Percentiles rank a stretch among this genome's conserved stretches.
Conservation (phyloP, 140 eudicot species). For the Senecio squalidus region DNA sequence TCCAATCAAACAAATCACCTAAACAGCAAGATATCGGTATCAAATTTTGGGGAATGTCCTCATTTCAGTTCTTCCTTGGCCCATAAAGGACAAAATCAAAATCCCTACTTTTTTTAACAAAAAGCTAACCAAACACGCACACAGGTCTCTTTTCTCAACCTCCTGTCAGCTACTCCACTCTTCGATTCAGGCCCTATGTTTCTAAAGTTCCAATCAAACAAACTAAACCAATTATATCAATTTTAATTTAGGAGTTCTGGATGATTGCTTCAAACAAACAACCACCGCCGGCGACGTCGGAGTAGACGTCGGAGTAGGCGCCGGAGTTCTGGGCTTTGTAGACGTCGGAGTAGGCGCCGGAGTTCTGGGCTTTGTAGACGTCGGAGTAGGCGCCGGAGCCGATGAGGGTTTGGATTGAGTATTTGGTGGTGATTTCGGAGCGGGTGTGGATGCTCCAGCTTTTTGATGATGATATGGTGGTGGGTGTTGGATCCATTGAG, state of each 20-base stretch:
- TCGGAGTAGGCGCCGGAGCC: conserved; percentile 92
- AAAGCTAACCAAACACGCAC: conserved; percentile 53
- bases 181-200: conserved; percentile 87
- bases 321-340: too few relatives aligned
- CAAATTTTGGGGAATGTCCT: conserved; percentile 54
- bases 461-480: conserved; percentile 34
- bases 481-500: conserved; percentile 29
- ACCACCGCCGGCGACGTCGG: too few relatives aligned
- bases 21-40: conserved; percentile 22
- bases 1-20: conserved; percentile 34
- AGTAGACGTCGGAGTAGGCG: too few relatives aligned
- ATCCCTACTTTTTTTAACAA: conserved; percentile 65
- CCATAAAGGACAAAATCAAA: conserved; percentile 43
- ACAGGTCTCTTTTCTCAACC: conserved; percentile 26
- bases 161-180: conserved; percentile 18
- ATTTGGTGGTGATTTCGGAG: conserved; percentile 63
- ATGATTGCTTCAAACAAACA: too few relatives aligned
- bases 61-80: conserved; percentile 59
- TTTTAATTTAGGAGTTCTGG: too few relatives aligned
- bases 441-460: conserved; percentile 99
- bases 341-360: too few relatives aligned
- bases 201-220: conserved; percentile 85
- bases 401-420: conserved; percentile 51
- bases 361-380: conserved; percentile 75
- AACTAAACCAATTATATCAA: too few relatives aligned